A percentile compares a stretch with the other conserved stretches of the same genome.
Evolutionary conservation across 2,329 filamentous ascomycete species (phyloP).

Genomic region (Phoma sp.): DNA sequence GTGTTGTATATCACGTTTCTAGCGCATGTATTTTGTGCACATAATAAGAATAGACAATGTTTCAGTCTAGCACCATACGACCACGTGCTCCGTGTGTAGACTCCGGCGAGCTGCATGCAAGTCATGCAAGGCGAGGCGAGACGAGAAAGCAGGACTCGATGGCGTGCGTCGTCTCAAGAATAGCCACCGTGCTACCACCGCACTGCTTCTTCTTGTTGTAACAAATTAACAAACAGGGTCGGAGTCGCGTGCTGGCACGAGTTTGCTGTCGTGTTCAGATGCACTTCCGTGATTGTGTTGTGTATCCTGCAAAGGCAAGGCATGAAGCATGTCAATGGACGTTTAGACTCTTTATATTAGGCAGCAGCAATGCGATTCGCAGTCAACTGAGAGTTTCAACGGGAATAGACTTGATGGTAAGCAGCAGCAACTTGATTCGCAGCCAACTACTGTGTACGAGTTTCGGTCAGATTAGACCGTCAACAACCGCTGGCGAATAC

Average conservation of each 20-base stretch:
- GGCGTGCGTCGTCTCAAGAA: constrained; percentile 6
- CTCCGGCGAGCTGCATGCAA: too few species aligned
- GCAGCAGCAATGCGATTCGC: too few species aligned
- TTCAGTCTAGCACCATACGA: not conserved
- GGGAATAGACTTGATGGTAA: too few species aligned
- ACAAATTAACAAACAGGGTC: constrained; percentile 7
- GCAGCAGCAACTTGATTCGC: too few species aligned
- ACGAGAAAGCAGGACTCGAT: constrained; percentile 13
- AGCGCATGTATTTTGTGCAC: not conserved
- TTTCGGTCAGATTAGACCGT: not conserved
- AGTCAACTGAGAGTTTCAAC: too few species aligned
- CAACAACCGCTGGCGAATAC: not conserved
- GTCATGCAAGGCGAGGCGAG: not conserved
- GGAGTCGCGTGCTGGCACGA: constrained; percentile 9
- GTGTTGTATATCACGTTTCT: constrained; percentile 3
- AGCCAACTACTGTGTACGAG: too few species aligned
- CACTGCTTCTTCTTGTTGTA: not conserved
- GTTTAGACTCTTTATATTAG: not conserved
- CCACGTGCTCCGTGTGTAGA: not conserved
- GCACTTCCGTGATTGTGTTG: constrained; percentile 3
- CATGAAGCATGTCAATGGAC: constrained; percentile 1
- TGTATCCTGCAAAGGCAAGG: constrained; percentile 5
- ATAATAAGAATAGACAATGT: constrained; percentile 3
- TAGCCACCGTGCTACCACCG: not conserved
- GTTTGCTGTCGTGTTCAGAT: constrained; percentile 2